phyloP scores from a whole-genome alignment of 306 rosid species.

The Biancaea sappan region DNA sequence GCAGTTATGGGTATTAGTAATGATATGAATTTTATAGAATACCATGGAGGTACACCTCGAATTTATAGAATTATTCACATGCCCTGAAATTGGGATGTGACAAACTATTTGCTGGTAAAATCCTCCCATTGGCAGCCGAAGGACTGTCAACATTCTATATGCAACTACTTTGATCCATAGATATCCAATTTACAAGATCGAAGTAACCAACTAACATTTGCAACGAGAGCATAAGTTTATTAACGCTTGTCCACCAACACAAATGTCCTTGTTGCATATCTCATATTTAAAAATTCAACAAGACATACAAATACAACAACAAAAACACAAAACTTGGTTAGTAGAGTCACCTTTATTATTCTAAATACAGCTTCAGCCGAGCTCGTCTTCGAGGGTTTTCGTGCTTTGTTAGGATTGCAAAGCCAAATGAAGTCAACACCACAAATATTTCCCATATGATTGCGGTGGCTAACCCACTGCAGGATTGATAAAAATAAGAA shows the following conservation, averaged over 20 bases:
- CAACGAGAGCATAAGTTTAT: background rate
- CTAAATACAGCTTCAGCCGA: constrained; percentile 96
- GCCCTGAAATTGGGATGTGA: no score
- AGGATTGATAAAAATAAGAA: background rate
- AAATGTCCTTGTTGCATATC: constrained; percentile 4
- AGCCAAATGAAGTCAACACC: constrained; percentile 98
- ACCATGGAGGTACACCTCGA: no score
- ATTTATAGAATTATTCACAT: no score
- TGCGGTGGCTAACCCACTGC: constrained; percentile 98
- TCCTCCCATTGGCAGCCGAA: background rate
- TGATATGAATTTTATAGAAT: no score
- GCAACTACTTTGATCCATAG: background rate
- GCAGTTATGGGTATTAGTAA: no score
- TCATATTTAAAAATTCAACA: background rate
- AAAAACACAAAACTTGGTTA: background rate
- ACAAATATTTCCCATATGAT: constrained; percentile 95
- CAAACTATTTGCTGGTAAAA: background rate
- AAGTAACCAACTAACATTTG: background rate
- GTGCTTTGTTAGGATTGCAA: constrained; percentile 78
- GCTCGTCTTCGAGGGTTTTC: constrained; percentile 79
- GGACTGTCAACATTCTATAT: background rate
- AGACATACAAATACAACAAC: constrained; percentile 5
- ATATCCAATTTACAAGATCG: constrained; percentile 14
- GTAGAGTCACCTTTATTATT: constrained; percentile 64
- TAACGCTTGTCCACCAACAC: background rate